Percentiles rank a stretch among this genome's conserved stretches.
Conservation (phyloP, 768 basidiomycete genomes). For the Vararia minispora region DNA sequence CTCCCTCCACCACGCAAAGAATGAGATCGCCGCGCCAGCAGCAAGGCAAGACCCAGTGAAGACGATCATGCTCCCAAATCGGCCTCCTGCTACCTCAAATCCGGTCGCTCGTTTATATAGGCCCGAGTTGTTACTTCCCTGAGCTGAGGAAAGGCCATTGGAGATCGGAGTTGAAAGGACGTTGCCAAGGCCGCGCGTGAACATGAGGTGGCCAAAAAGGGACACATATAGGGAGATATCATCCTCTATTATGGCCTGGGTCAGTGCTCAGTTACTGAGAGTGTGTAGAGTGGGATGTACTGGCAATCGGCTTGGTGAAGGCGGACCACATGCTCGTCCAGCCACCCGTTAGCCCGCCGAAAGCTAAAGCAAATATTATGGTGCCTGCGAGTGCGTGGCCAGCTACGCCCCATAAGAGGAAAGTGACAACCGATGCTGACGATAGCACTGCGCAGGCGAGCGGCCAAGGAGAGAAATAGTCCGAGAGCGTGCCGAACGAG, state of each 20-base stretch:
- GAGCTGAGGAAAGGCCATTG: conserved; percentile 9
- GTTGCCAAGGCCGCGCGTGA: conserved; percentile 18
- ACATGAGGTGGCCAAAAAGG: conserved; percentile 15
- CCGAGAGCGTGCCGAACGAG: conserved; percentile 13
- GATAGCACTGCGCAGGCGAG: conserved; percentile 14
- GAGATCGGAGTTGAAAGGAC: conserved; percentile 20
- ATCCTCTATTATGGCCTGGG: conserved; percentile 13
- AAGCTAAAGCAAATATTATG: conserved; percentile 18
- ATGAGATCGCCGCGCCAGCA: not conserved
- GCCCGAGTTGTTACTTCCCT: not conserved
- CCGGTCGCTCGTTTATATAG: no score
- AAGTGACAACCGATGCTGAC: conserved; percentile 17
- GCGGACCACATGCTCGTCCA: conserved; percentile 23
- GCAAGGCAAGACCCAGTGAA: conserved; percentile 1
- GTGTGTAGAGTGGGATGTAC: conserved; percentile 8
- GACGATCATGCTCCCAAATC: conserved; percentile 1
- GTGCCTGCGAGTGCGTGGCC: conserved; percentile 17
- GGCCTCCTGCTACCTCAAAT: not conserved
- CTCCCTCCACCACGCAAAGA: not conserved
- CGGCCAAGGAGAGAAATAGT: conserved; percentile 15
- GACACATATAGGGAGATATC: conserved; percentile 15
- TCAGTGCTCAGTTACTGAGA: not conserved
- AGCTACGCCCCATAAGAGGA: conserved; percentile 22
- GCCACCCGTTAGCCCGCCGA: conserved; percentile 21
- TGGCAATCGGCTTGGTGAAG: conserved; percentile 16